Percentiles rank a stretch among this genome's conserved stretches.
These are phyloP conservation scores for Buddleja alternifolia DNA, from an alignment of 257 asterid genomes.

Conservation along the genomic window DNA sequence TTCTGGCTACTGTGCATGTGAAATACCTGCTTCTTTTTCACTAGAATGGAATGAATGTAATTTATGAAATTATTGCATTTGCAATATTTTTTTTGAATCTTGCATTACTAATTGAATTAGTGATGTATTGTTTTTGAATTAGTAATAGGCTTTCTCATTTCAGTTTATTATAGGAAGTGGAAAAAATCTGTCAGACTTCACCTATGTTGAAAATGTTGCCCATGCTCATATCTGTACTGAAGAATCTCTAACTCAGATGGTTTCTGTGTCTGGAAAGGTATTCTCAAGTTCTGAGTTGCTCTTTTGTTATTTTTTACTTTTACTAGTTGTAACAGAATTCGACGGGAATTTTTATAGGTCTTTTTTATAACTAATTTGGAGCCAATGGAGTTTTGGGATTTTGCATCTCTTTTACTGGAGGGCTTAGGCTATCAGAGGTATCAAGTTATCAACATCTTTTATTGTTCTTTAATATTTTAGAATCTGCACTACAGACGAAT, in stretches of 20 bases:
- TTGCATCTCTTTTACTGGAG: constrained; percentile 54
- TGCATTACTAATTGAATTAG: constrained; percentile 26
- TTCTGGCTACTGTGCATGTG: neutral
- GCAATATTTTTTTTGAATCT: constrained; percentile 23
- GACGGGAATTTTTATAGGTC: constrained; percentile 52
- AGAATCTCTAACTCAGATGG: constrained; percentile 65
- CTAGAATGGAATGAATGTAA: constrained; percentile 15
- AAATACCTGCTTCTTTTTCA: constrained; percentile 8
- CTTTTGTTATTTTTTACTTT: constrained; percentile 19
- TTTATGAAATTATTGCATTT: constrained; percentile 19
- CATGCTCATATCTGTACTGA: constrained; percentile 91
- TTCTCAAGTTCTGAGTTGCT: constrained; percentile 26
- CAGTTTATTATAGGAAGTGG: constrained; percentile 95
- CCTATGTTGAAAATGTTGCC: constrained; percentile 89
- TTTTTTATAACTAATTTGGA: constrained; percentile 75
- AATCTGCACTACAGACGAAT: constrained; percentile 28
- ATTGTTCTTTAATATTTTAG: constrained; percentile 18
- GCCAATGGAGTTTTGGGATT: constrained; percentile 65
- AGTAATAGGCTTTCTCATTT: constrained; percentile 90
- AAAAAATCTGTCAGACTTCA: constrained; percentile 64
- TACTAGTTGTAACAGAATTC: constrained; percentile 18
- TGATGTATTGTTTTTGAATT: constrained; percentile 54
- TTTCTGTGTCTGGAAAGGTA: constrained; percentile 77
- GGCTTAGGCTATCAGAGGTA: constrained; percentile 79
- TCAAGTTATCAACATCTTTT: constrained; percentile 22